phyloP scores from a whole-genome alignment of 2,329 filamentous ascomycete species.

The Fusarium foetens region DNA sequence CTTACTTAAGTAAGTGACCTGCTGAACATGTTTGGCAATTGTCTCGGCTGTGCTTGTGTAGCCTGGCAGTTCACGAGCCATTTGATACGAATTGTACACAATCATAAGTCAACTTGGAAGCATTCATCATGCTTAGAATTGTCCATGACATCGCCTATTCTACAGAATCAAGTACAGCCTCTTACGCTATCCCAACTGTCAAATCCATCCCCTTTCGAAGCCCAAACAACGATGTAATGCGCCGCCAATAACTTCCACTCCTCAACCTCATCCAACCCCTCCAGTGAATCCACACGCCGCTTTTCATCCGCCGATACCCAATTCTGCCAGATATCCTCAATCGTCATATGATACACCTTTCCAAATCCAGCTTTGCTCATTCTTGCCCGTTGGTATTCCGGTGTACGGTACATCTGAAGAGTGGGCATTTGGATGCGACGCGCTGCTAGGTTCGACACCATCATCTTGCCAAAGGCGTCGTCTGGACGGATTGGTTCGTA shows the following conservation, averaged over 20 bases:
- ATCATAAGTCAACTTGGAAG: background rate
- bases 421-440: slow-evolving; percentile 88
- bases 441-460: slow-evolving; percentile 88
- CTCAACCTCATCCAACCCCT: slow-evolving; percentile 94
- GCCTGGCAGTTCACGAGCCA: background rate
- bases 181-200: slow-evolving; percentile 31
- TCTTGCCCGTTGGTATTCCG: slow-evolving; percentile 74
- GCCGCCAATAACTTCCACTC: slow-evolving; percentile 88
- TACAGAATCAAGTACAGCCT: slow-evolving; percentile 11
- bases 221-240: slow-evolving; percentile 94
- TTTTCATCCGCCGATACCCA: slow-evolving; percentile 81
- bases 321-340: slow-evolving; percentile 73
- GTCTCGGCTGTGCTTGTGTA: background rate
- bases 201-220: slow-evolving; percentile 64
- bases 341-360: slow-evolving; percentile 54
- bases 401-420: slow-evolving; percentile 74
- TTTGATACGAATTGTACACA: background rate
- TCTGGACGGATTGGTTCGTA: slow-evolving; percentile 90
- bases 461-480: slow-evolving; percentile 89
- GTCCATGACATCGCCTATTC: background rate
- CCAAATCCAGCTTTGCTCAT: slow-evolving; percentile 74
- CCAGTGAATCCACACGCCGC: slow-evolving; percentile 79
- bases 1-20: fast-evolving
- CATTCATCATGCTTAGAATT: background rate
- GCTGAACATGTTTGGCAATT: background rate